phyloP scores from a whole-genome alignment of 768 basidiomycete species.

The Boletus edulis region DNA sequence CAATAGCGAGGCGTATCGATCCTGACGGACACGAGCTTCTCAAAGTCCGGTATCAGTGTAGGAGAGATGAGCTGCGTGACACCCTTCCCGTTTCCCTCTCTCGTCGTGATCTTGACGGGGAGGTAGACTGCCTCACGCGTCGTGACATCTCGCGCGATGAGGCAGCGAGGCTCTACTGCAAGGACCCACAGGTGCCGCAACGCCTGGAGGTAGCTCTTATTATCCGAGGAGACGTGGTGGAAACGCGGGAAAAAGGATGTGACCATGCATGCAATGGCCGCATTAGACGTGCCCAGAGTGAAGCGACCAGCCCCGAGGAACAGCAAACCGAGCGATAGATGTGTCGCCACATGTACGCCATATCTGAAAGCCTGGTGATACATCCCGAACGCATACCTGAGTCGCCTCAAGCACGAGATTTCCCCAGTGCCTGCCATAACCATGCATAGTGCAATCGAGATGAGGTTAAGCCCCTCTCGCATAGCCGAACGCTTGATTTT shows the following conservation, averaged over 20 bases:
- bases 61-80: constrained; percentile 85
- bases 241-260: constrained; percentile 92
- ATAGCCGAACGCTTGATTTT: constrained; percentile 86
- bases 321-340: constrained; percentile 86
- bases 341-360: constrained; percentile 86
- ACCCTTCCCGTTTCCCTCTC: constrained; percentile 60
- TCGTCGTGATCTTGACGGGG: constrained; percentile 83
- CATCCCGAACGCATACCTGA: constrained; percentile 90
- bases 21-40: constrained; percentile 74
- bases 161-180: constrained; percentile 90
- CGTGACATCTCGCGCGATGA: constrained; percentile 91
- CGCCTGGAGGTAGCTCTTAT: constrained; percentile 88
- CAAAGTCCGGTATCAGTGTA: constrained; percentile 87
- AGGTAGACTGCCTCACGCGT: constrained; percentile 88
- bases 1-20: constrained; percentile 96
- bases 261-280: constrained; percentile 87
- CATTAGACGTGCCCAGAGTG: constrained; percentile 88
- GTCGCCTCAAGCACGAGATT: constrained; percentile 79
- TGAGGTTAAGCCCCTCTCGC: constrained; percentile 83
- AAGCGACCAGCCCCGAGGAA: constrained; percentile 93
- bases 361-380: constrained; percentile 75
- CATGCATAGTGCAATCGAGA: constrained; percentile 84
- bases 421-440: constrained; percentile 99
- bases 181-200: constrained; percentile 95
- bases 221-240: constrained; percentile 75